Conservation (phyloP, 495 filamentous ascomycete genomes). For the Penicillium coprophilum region DNA sequence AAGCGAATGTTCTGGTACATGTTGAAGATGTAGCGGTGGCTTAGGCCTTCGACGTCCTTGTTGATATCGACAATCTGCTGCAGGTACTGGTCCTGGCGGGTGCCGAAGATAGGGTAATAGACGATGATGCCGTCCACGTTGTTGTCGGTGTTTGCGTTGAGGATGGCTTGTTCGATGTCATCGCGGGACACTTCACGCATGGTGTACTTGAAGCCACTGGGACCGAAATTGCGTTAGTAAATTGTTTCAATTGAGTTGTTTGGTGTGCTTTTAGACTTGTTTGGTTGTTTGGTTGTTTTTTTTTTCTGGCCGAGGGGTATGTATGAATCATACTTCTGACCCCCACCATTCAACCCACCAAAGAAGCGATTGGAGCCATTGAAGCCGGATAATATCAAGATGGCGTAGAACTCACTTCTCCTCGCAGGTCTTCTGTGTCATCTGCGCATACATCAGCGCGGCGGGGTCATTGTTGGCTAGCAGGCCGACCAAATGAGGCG, state of each 20-base stretch:
- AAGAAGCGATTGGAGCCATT: conserved; percentile 15
- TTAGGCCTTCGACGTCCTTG: conserved; percentile 96
- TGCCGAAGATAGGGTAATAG: conserved; percentile 96
- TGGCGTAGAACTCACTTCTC: conserved; percentile 71
- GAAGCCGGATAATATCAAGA: conserved; percentile 15
- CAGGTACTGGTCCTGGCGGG: conserved; percentile 83
- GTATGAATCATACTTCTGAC: conserved; percentile 27
- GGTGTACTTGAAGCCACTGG: conserved; percentile 84
- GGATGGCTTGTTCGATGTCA: conserved; percentile 79
- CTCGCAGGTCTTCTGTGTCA: conserved; percentile 92
- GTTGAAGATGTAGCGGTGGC: conserved; percentile 93
- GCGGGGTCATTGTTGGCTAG: conserved; percentile 89
- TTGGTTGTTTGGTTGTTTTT: neutral
- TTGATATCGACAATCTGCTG: conserved; percentile 86
- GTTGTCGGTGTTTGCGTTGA: conserved; percentile 76
- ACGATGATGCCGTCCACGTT: conserved; percentile 90
- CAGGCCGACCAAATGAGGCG: conserved; percentile 84
- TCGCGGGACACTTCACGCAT: conserved; percentile 81
- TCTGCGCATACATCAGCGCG: conserved; percentile 89
- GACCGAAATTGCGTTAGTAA: conserved; percentile 11
- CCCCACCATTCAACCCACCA: conserved; percentile 18
- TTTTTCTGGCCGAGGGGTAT: conserved; percentile 20
- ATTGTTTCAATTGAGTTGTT: conserved; percentile 4
- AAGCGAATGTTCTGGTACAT: conserved; percentile 99
- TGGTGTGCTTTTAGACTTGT: neutral